Conservation (phyloP, 352 stramenopile species). For the Phytophthora europaea region DNA sequence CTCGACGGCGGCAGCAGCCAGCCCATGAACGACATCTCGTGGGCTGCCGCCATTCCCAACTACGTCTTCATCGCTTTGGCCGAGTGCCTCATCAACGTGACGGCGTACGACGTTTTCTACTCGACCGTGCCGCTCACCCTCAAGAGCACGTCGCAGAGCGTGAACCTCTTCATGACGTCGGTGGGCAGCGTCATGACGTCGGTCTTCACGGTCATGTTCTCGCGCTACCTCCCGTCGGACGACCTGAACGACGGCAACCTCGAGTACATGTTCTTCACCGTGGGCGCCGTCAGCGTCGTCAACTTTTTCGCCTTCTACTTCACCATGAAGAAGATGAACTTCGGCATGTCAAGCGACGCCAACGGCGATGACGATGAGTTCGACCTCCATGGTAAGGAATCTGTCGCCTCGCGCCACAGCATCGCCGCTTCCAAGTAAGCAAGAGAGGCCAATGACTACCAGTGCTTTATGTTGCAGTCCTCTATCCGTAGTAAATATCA, state of each 20-base stretch:
- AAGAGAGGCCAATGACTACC: not conserved
- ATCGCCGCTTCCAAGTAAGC: conserved; percentile 24
- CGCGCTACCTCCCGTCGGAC: conserved; percentile 51
- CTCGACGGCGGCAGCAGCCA: conserved; percentile 45
- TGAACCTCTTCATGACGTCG: conserved; percentile 67
- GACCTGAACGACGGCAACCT: conserved; percentile 70
- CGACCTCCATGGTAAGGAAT: conserved; percentile 24
- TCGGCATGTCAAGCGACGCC: conserved; percentile 46
- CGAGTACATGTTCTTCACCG: conserved; percentile 78
- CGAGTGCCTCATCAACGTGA: conserved; percentile 66
- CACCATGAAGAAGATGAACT: conserved; percentile 68
- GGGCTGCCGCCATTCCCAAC: conserved; percentile 52
- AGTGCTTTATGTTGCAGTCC: not conserved
- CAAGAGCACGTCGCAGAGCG: conserved; percentile 60
- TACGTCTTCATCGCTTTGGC: conserved; percentile 63
- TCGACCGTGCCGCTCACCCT: conserved; percentile 51
- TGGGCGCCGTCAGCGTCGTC: conserved; percentile 53
- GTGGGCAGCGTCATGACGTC: conserved; percentile 66
- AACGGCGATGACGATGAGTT: conserved; percentile 1
- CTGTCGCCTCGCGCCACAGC: conserved; percentile 29
- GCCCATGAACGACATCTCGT: conserved; percentile 64
- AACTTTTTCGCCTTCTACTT: conserved; percentile 59
- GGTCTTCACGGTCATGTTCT: conserved; percentile 75
- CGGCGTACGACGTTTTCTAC: conserved; percentile 66
- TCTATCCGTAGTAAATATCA: not conserved